Evolutionary conservation across 225 moss, liverwort and hornwort species (phyloP).

Genomic region (Climacium dendroides): DNA sequence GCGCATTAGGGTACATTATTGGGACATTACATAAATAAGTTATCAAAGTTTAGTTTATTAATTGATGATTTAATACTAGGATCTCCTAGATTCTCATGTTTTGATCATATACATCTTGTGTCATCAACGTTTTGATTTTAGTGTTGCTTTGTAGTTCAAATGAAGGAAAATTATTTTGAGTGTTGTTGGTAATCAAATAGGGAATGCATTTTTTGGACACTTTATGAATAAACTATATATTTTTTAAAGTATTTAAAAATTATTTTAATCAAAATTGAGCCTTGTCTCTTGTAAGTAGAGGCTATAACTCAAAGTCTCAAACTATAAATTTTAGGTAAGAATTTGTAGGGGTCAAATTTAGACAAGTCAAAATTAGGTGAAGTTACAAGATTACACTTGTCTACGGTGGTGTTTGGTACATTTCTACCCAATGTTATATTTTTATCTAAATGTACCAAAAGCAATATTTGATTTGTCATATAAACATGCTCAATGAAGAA

Average conservation of each 20-base stretch:
- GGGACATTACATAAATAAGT: fast-evolving
- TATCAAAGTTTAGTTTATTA: background rate
- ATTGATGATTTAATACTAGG: fast-evolving
- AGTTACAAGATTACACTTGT: background rate
- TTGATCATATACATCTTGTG: background rate
- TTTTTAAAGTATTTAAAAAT: too few relatives aligned
- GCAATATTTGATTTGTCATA: background rate
- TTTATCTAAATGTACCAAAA: too few relatives aligned
- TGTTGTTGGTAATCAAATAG: too few relatives aligned
- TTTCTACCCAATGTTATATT: too few relatives aligned
- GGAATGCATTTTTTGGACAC: too few relatives aligned
- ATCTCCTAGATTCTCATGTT: background rate
- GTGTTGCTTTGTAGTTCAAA: background rate
- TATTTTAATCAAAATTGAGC: too few relatives aligned
- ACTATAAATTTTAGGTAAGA: background rate
- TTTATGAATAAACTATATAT: too few relatives aligned
- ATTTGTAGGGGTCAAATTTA: fast-evolving
- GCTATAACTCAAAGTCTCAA: background rate
- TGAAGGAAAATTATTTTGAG: background rate
- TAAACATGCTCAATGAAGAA: background rate
- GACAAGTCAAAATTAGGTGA: background rate
- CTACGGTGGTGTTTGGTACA: background rate
- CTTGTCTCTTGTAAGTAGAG: fast-evolving
- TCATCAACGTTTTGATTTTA: background rate
- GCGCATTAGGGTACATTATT: fast-evolving